Evolutionary conservation across 495 filamentous ascomycete species (phyloP).

Genomic region (Friedmanniomyces endolithicus): DNA sequence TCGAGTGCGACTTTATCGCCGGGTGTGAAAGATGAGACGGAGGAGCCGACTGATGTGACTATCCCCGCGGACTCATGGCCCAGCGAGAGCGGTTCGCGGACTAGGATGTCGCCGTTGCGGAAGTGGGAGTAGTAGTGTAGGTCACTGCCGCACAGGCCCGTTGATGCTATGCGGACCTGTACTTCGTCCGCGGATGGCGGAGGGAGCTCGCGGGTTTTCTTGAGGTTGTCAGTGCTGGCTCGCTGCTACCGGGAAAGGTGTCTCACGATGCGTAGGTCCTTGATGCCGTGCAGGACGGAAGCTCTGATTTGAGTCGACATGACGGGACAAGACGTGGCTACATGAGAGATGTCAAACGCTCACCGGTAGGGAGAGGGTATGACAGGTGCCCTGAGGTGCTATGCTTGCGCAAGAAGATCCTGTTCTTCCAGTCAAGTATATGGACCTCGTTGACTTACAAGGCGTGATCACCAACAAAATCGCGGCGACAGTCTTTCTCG

Average conservation of each 20-base stretch:
- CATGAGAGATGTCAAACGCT: background rate
- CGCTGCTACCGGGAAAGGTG: background rate
- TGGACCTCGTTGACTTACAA: no score
- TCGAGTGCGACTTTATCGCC: slow-evolving; percentile 75
- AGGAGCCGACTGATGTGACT: slow-evolving; percentile 41
- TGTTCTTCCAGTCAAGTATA: no score
- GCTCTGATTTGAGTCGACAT: slow-evolving; percentile 23
- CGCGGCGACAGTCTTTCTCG: background rate
- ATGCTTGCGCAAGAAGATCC: no score
- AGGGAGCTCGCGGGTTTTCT: slow-evolving; percentile 39
- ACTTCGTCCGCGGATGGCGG: slow-evolving; percentile 40
- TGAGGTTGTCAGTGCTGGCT: background rate
- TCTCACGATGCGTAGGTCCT: slow-evolving; percentile 32
- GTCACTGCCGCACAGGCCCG: slow-evolving; percentile 53
- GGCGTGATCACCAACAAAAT: background rate
- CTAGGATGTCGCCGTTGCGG: slow-evolving; percentile 54
- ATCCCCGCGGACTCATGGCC: slow-evolving; percentile 51
- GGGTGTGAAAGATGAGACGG: slow-evolving; percentile 32
- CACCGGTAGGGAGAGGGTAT: background rate
- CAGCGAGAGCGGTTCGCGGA: slow-evolving; percentile 49
- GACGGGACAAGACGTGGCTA: background rate
- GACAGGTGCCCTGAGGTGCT: no score
- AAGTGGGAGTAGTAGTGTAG: slow-evolving; percentile 57
- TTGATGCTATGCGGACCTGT: slow-evolving; percentile 44
- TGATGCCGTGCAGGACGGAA: slow-evolving; percentile 33